Base-by-base conservation (phyloP, 2,329 filamentous ascomycete genomes). In the Zymoseptoria tritici region DNA sequence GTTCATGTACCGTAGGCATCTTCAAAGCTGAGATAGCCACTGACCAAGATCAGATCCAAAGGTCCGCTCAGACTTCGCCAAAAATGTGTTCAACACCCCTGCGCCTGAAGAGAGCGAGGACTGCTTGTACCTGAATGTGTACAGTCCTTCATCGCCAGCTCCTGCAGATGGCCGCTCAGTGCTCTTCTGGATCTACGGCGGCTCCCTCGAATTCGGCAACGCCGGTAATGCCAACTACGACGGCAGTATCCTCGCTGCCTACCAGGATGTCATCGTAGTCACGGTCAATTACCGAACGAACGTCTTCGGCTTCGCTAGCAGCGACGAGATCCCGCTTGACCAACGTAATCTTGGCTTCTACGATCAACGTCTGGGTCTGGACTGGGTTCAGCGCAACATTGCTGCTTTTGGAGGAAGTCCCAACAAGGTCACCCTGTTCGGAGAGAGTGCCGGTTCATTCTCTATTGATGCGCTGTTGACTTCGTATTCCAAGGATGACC, bases 251-350 rank as follows among this genome's bases (percentile, higher is more conserved):
- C 71, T 74, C 50, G 73, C 73, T 16, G 64, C 64, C 3, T 69
- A 73, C 49, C 68, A 73, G 51, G 71, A 74, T 62, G 71, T 74
- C 6, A 67, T 75, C 31, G 67, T 74, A 11, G 73, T 74, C 1
- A 68, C 69, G 2, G 56, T 65, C 11, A 74, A 74, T 50, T 74
- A 74, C 58, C 60, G 72, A 3, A 73, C 72, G 0, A 74, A 74
- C 50, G 67, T 61, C n/a, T 78, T 78, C 62, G 76, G 76, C 9
- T 78, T 79, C 66, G 71, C 72, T 64, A 65, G 65, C 60, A 59
- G 74, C 59, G 62, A 75, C 59, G 64, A 75, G 63, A 58, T 77
- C 8, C 73, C 73, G 4, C 24, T 65, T n/a, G 64, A 60, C 1
- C 64, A 64, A 6, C 68, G 67, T 22, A 75, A 75, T 50, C 64